Evolutionary conservation across 495 filamentous ascomycete genomes (phyloP), one percentile per base, ranked within the genome.

Genomic region (Friedmanniomyces simplex): DNA sequence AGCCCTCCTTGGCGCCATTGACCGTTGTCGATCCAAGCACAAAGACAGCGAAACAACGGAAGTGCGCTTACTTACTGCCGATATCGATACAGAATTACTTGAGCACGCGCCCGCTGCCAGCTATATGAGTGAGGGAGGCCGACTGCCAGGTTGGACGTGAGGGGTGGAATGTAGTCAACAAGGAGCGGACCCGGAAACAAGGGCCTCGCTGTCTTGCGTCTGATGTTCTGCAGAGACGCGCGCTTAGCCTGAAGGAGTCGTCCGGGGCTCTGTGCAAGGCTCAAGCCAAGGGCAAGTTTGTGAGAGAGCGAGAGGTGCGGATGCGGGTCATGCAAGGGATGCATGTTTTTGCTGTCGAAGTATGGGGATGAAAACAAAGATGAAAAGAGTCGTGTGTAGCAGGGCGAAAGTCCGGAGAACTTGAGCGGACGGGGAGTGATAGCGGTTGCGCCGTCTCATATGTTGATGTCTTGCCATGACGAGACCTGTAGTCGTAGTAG

Each of bases 131-230:
- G 30, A 22, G 14, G 14, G 21, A 3, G 14, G 6, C 4, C 46
- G 22, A 7, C 46, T 18, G 25, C 46, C 21, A 49, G 11, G 36
- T 18, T 50, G 48, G 51, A 59, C 41, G 57, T 54, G 57, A 59
- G 57, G 57, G 50, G 39, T 34, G 57, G 57, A 59, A 59, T 59
- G 57, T 20, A 43, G 39, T 59, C 50, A 54, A 59, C 45, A 54
- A 12, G 32, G 36, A 24, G 24, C 16, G 24, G 24, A 8, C 5
- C 20, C 37, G 2, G 30, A 37, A 28, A 45, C 7, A 28, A 30
- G 25, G 57, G 54, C 14, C 28, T 28, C 21, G 42, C 25, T 47
- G 50, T 52, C 56, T 59, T 37, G n/a, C n/a, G n/a, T n/a, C n/a
- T n/a, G n/a, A n/a, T n/a, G n/a, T n/a, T n/a, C 34, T 8, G 34